Percentiles rank a stretch among this genome's conserved stretches.
Conservation (phyloP, 495 filamentous ascomycete species). For the Aspergillus steynii region DNA sequence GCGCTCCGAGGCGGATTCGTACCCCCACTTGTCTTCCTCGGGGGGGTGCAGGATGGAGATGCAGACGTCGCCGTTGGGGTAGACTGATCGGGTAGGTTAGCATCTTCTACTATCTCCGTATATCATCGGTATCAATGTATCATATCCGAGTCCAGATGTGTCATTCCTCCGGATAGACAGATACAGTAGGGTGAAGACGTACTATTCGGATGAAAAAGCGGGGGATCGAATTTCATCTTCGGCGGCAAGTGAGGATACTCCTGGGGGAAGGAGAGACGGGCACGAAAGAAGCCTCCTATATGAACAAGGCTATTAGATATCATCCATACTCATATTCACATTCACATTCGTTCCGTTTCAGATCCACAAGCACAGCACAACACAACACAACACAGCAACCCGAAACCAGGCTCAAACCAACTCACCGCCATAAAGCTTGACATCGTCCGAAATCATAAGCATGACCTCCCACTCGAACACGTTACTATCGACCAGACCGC, state of each 20-base stretch:
- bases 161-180: not conserved
- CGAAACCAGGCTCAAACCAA: constrained; percentile 2
- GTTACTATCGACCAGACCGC: constrained; percentile 81
- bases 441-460: constrained; percentile 97
- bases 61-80: constrained; percentile 85
- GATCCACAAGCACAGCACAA: too few species aligned
- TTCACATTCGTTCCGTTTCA: too few species aligned
- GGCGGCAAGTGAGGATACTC: constrained; percentile 90
- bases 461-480: constrained; percentile 99
- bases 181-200: constrained; percentile 19
- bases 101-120: too few species aligned
- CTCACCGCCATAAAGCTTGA: constrained; percentile 90
- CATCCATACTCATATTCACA: not conserved
- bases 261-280: constrained; percentile 71
- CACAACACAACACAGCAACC: constrained; percentile 2
- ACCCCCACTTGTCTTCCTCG: constrained; percentile 93
- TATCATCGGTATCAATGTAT: too few species aligned
- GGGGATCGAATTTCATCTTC: constrained; percentile 83
- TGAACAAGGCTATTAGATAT: not conserved
- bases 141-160: too few species aligned
- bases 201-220: constrained; percentile 95
- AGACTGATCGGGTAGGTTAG: constrained; percentile 52
- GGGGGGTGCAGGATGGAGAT: constrained; percentile 97
- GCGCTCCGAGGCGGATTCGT: constrained; percentile 86
- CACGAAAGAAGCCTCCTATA: constrained; percentile 84